These are phyloP conservation scores for Arthrobotrys entomopaga DNA, from an alignment of 2,329 filamentous ascomycete species.

Conservation along the genomic window DNA sequence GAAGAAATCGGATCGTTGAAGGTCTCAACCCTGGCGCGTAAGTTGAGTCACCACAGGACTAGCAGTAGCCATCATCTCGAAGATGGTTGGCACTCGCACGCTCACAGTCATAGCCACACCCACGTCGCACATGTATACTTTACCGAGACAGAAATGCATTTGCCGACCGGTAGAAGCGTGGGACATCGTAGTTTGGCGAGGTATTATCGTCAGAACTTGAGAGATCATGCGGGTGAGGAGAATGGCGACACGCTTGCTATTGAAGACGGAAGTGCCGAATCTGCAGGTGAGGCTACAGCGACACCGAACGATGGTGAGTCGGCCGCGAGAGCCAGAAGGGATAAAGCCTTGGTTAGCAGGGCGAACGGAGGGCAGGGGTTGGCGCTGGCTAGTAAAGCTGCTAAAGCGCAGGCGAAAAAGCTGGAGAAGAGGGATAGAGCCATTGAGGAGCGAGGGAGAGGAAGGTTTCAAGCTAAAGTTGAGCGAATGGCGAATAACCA, in stretches of 20 bases:
- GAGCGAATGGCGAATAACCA: slow-evolving; percentile 81
- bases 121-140: slow-evolving; percentile 74
- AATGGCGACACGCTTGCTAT: slow-evolving; percentile 64
- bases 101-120: slow-evolving; percentile 77
- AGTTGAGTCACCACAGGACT: slow-evolving; percentile 32
- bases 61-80: slow-evolving; percentile 72
- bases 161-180: slow-evolving; percentile 87
- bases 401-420: slow-evolving; percentile 74
- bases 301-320: slow-evolving; percentile 50
- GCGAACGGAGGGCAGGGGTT: slow-evolving; percentile 80
- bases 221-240: slow-evolving; percentile 65
- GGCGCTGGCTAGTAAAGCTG: slow-evolving; percentile 78
- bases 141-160: slow-evolving; percentile 93
- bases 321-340: slow-evolving; percentile 60
- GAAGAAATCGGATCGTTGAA: slow-evolving; percentile 40
- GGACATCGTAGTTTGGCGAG: slow-evolving; percentile 87
- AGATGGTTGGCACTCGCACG: slow-evolving; percentile 77
- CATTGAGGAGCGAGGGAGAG: slow-evolving; percentile 71
- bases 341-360: slow-evolving; percentile 71
- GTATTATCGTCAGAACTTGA: slow-evolving; percentile 93
- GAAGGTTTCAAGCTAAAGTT: slow-evolving; percentile 74
- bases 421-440: slow-evolving; percentile 76
- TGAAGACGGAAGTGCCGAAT: slow-evolving; percentile 66
- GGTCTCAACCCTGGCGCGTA: slow-evolving; percentile 5
- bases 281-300: slow-evolving; percentile 55